Conservation (phyloP, 2,329 filamentous ascomycete genomes). For the Coleophoma cylindrospora region DNA sequence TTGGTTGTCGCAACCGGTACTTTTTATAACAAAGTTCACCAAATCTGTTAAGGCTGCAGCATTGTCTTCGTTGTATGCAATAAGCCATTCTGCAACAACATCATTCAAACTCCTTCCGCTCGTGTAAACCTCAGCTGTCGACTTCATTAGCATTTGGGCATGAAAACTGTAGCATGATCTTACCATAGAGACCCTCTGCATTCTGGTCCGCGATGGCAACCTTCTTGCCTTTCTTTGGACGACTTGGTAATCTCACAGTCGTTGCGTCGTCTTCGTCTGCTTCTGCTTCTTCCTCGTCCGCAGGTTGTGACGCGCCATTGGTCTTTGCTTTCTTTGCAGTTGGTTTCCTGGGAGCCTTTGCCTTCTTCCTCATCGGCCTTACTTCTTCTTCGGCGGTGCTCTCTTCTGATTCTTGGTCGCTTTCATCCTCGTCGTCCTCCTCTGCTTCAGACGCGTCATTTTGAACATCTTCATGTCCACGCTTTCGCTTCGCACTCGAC, state of each 20-base stretch:
- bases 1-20: conserved; percentile 75
- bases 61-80: conserved; percentile 49
- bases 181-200: conserved; percentile 23
- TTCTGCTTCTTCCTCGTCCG: conserved; percentile 20
- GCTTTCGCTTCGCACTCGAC: conserved; percentile 52
- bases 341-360: conserved; percentile 43
- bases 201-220: conserved; percentile 36
- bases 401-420: conserved; percentile 31
- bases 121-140: conserved; percentile 56
- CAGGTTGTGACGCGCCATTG: conserved; percentile 51
- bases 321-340: conserved; percentile 60
- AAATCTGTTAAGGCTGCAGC: conserved; percentile 53
- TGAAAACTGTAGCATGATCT: conserved; percentile 5
- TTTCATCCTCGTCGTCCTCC: conserved; percentile 36
- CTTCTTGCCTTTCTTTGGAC: conserved; percentile 31
- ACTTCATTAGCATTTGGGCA: conserved; percentile 6
- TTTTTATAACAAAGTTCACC: conserved; percentile 62
- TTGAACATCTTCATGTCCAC: conserved; percentile 37
- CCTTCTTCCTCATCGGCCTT: conserved; percentile 29
- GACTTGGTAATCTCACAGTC: conserved; percentile 34
- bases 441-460: conserved; percentile 43
- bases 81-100: conserved; percentile 56
- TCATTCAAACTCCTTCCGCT: conserved; percentile 51
- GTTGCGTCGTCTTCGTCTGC: conserved; percentile 40
- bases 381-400: conserved; percentile 42